These are phyloP conservation scores for Aspergillus arachidicola DNA, from an alignment of 2,329 filamentous ascomycete species.

Conservation along the genomic window DNA sequence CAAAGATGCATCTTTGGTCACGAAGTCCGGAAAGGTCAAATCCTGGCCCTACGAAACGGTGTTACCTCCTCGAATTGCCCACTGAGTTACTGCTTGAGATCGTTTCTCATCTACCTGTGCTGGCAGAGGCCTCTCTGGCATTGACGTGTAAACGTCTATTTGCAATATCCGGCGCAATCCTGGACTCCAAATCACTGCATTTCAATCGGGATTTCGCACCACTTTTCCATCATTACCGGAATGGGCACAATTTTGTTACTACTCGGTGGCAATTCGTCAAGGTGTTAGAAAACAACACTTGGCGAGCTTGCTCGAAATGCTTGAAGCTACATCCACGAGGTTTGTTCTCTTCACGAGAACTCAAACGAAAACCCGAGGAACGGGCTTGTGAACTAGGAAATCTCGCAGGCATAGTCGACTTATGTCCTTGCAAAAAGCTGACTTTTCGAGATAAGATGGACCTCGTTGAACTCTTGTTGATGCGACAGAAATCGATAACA, in stretches of 20 bases:
- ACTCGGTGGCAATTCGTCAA: constrained; percentile 41
- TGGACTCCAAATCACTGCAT: constrained; percentile 36
- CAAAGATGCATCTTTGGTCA: constrained; percentile 33
- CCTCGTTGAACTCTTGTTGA: constrained; percentile 35
- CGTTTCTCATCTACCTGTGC: constrained; percentile 35
- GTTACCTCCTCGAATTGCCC: constrained; percentile 40
- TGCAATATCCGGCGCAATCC: constrained; percentile 33
- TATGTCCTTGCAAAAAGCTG: constrained; percentile 45
- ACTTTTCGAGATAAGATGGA: constrained; percentile 42
- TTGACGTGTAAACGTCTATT: constrained; percentile 42
- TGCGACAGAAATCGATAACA: constrained; percentile 30
- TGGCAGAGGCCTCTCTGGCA: constrained; percentile 41
- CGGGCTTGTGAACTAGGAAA: constrained; percentile 38
- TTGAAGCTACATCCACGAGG: constrained; percentile 42
- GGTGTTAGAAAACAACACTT: constrained; percentile 37
- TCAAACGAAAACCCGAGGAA: constrained; percentile 35
- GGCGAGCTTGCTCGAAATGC: constrained; percentile 41
- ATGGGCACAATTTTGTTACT: constrained; percentile 39
- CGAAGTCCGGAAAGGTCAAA: constrained; percentile 20
- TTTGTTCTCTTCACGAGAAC: constrained; percentile 36
- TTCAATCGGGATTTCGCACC: constrained; percentile 43
- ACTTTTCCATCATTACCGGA: constrained; percentile 43
- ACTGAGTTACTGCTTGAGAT: constrained; percentile 43
- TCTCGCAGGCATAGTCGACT: constrained; percentile 40
- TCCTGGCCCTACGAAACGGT: constrained; percentile 24